Percentiles rank a stretch among this genome's conserved stretches.
Evolutionary conservation across 2,329 filamentous ascomycete genomes (phyloP).

Genomic region (Claviceps citrina): DNA sequence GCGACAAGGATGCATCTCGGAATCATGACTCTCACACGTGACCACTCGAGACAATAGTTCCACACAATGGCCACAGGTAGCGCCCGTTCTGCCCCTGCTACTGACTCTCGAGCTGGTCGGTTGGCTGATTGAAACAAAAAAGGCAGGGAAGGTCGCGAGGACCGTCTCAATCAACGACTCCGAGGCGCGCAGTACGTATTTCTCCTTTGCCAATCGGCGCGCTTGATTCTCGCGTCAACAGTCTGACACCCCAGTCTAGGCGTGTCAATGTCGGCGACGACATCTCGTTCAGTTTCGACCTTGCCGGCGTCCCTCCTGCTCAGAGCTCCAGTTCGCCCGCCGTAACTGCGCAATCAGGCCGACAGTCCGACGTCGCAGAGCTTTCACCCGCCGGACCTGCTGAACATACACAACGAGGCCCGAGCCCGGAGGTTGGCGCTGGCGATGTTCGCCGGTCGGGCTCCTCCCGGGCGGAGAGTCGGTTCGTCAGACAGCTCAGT

Average conservation of each 20-base stretch:
- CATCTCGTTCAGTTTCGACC: conserved; percentile 41
- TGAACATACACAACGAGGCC: neutral
- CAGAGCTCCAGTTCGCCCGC: conserved; percentile 7
- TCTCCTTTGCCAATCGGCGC: neutral
- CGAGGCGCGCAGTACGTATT: conserved; percentile 44
- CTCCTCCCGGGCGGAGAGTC: neutral
- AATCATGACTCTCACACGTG: neutral
- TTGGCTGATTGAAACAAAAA: neutral
- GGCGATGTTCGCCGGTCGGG: neutral
- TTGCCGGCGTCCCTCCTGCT: conserved; percentile 25
- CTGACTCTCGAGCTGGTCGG: neutral
- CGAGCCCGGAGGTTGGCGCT: neutral
- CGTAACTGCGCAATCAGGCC: neutral
- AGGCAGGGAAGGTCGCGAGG: conserved; percentile 36
- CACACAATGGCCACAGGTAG: conserved; percentile 3
- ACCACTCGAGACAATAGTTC: neutral
- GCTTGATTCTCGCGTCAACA: too few relatives aligned
- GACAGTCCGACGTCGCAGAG: neutral
- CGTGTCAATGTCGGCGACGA: conserved; percentile 45
- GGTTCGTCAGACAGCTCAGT: conserved; percentile 5
- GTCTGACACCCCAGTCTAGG: too few relatives aligned
- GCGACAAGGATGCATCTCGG: neutral
- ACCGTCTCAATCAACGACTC: conserved; percentile 49
- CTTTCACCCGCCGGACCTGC: neutral
- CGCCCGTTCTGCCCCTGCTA: neutral